Evolutionary conservation across 768 basidiomycete genomes (phyloP).

Genomic region (Lanmaoa pseudosensibilis): DNA sequence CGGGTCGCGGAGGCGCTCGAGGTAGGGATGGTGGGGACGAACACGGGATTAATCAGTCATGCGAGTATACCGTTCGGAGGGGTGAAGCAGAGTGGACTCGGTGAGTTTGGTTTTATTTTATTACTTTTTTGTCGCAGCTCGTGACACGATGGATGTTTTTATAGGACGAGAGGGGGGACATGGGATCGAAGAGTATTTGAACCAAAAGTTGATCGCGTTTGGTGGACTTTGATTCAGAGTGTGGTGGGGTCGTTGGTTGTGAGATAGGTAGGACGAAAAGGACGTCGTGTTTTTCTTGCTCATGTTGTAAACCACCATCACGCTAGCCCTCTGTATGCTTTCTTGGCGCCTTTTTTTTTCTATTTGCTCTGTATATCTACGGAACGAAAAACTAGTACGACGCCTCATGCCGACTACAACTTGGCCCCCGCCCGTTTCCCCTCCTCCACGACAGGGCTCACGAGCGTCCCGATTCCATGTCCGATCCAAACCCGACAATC

Average conservation of each 20-base stretch:
- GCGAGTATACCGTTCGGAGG: conserved; percentile 88
- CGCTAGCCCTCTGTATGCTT: background rate
- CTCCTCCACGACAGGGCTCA: conserved; percentile 79
- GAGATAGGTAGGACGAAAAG: background rate
- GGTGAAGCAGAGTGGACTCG: conserved; percentile 83
- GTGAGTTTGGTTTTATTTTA: conserved; percentile 29
- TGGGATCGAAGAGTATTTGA: conserved; percentile 89
- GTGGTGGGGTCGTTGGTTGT: background rate
- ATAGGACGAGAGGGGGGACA: conserved; percentile 82
- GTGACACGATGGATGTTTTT: background rate
- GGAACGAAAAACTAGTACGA: background rate
- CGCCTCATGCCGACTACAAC: conserved; percentile 32
- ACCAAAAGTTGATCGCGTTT: conserved; percentile 76
- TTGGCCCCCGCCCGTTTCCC: conserved; percentile 37
- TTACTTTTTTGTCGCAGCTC: too few relatives aligned
- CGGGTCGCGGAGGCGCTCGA: conserved; percentile 93
- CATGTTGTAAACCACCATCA: conserved; percentile 2
- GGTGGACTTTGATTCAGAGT: conserved; percentile 53
- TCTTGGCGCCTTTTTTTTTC: background rate
- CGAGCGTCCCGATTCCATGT: conserved; percentile 73
- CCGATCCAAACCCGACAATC: conserved; percentile 67
- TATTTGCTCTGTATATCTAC: background rate
- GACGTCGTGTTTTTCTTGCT: background rate
- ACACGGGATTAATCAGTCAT: conserved; percentile 78
- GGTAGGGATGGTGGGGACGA: conserved; percentile 89